Evolutionary conservation across 495 filamentous ascomycete genomes (phyloP).

Genomic region (Annulohypoxylon stygium): DNA sequence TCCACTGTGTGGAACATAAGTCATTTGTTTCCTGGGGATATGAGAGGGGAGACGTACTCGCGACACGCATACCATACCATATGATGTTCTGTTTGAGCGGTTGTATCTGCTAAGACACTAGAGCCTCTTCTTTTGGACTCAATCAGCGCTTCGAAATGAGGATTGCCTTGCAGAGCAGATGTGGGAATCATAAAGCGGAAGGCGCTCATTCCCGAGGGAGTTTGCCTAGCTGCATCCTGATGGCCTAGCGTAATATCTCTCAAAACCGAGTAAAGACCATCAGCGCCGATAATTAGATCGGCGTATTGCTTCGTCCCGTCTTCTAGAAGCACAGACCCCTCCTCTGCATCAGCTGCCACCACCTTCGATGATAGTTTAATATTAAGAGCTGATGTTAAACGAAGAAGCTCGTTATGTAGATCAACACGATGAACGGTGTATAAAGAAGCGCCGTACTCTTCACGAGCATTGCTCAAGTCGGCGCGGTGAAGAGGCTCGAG

Average conservation of each 20-base stretch:
- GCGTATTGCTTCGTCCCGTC: constrained; percentile 51
- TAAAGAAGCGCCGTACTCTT: constrained; percentile 17
- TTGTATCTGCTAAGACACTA: constrained; percentile 44
- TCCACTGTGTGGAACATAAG: constrained; percentile 34
- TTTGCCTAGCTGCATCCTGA: constrained; percentile 36
- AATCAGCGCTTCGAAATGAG: constrained; percentile 49
- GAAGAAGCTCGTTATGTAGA: constrained; percentile 19
- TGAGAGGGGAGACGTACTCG: constrained; percentile 28
- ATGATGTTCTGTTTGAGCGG: constrained; percentile 42
- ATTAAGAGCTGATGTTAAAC: constrained; percentile 15
- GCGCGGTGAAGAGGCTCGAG: constrained; percentile 19
- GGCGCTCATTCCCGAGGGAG: constrained; percentile 50
- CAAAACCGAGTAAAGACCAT: constrained; percentile 61
- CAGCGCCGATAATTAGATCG: constrained; percentile 64
- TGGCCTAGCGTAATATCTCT: constrained; percentile 44
- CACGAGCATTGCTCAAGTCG: constrained; percentile 10
- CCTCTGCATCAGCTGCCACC: constrained; percentile 50
- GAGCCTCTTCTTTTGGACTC: constrained; percentile 48
- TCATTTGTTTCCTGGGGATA: neutral
- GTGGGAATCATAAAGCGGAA: constrained; percentile 63
- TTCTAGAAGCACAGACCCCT: constrained; percentile 55
- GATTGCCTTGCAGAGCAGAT: constrained; percentile 51
- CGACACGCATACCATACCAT: constrained; percentile 63
- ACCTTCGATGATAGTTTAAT: constrained; percentile 22
- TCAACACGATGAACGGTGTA: constrained; percentile 41